These are phyloP conservation scores for Sphagnum tenellum DNA, from an alignment of 225 moss, liverwort and hornwort genomes.

Conservation along the genomic window DNA sequence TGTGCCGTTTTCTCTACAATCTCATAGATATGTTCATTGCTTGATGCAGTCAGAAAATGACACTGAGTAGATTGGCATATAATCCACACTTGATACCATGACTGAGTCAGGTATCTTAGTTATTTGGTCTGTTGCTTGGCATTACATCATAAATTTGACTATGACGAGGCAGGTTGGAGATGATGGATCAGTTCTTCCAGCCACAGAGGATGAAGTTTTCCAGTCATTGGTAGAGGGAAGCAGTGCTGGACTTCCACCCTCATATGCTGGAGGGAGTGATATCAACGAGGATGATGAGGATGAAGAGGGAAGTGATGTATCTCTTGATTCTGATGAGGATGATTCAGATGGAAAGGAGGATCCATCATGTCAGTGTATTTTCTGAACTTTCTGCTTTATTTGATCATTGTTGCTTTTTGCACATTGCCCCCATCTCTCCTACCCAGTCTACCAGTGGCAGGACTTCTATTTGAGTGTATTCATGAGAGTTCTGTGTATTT, in stretches of 20 bases:
- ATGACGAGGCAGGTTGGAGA: slow-evolving; percentile 61
- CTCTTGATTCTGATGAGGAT: slow-evolving; percentile 48
- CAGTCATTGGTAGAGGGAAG: slow-evolving; percentile 44
- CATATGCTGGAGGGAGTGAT: slow-evolving; percentile 41
- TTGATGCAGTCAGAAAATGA: no score
- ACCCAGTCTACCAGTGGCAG: no score
- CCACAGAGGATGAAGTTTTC: slow-evolving; percentile 56
- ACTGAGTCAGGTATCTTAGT: no score
- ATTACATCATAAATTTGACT: no score
- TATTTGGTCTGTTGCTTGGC: no score
- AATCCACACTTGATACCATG: no score
- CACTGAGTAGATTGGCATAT: no score
- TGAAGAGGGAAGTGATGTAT: slow-evolving; percentile 33
- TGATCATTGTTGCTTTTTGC: not conserved
- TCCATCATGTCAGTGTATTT: slow-evolving; percentile 36
- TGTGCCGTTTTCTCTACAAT: no score
- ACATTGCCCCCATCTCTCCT: not conserved
- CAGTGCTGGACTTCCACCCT: slow-evolving; percentile 39
- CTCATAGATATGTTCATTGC: no score
- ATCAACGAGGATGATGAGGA: slow-evolving; percentile 43
- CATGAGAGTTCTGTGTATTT: not conserved
- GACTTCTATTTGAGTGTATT: no score
- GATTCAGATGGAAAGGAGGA: slow-evolving; percentile 45
- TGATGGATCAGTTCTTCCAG: slow-evolving; percentile 58
- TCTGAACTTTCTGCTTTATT: not conserved